A percentile compares a stretch with the other conserved stretches of the same genome.
Conservation (phyloP, 2,329 filamentous ascomycete species). For the Aspergillus pseudonomiae region DNA sequence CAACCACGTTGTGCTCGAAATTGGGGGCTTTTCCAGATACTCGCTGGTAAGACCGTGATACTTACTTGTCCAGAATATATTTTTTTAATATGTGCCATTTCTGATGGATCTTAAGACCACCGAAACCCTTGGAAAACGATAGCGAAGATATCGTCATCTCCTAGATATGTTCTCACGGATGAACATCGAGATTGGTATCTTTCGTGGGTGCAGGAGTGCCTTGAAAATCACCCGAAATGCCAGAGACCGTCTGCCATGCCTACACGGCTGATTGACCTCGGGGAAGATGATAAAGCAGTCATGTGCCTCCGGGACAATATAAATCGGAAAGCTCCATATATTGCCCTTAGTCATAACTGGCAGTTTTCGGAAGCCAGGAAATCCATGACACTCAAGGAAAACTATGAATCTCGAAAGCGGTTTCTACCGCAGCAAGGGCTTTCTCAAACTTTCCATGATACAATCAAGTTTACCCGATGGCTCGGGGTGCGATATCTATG, state of each 20-base stretch:
- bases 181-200: neutral
- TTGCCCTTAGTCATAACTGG: neutral
- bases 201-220: neutral
- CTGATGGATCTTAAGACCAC: neutral
- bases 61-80: neutral
- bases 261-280: neutral
- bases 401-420: neutral
- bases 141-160: neutral
- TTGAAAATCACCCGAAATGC: neutral
- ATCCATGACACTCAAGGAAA: neutral
- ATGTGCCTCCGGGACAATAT: neutral
- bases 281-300: neutral
- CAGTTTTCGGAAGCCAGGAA: neutral
- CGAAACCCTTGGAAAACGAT: neutral
- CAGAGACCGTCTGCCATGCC: neutral
- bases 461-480: neutral
- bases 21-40: neutral
- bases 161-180: neutral
- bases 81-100: too few relatives aligned
- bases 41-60: neutral
- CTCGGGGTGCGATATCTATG: neutral
- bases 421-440: neutral
- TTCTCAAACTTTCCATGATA: neutral
- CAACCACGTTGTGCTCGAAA: too few relatives aligned
- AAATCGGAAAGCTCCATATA: neutral